Conservation (phyloP, 1,284 basidiomycete species). For the Grifola frondosa region DNA sequence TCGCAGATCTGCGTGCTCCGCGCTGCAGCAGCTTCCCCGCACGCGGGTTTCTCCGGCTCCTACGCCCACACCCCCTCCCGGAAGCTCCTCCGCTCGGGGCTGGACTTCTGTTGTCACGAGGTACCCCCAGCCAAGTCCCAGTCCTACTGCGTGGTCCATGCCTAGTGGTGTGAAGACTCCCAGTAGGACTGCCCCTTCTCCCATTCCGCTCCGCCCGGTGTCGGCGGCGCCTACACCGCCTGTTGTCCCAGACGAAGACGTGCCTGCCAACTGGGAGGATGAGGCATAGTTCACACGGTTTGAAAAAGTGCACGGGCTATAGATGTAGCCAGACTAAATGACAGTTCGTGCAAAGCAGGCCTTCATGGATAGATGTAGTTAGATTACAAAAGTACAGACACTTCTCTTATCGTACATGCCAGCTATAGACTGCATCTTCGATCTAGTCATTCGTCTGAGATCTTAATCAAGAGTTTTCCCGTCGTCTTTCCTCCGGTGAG, state of each 20-base stretch:
- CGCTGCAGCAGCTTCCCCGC: slow-evolving; percentile 20
- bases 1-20: slow-evolving; percentile 49
- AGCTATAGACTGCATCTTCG: neutral
- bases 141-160: slow-evolving; percentile 19
- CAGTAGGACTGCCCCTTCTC: slow-evolving; percentile 8
- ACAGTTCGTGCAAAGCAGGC: no score
- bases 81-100: slow-evolving; percentile 24
- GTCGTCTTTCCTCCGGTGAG: slow-evolving; percentile 74
- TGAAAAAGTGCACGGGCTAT: no score
- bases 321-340: no score
- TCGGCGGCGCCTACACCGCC: slow-evolving; percentile 3
- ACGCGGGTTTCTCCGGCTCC: slow-evolving; percentile 20
- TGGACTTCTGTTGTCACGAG: slow-evolving; percentile 40
- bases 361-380: no score
- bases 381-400: no score
- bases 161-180: slow-evolving; percentile 13
- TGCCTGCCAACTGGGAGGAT: slow-evolving; percentile 58
- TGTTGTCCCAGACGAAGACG: slow-evolving; percentile 21
- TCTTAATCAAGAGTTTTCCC: slow-evolving; percentile 81
- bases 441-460: slow-evolving; percentile 22
- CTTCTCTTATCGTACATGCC: neutral
- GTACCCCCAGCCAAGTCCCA: slow-evolving; percentile 19
- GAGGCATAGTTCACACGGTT: slow-evolving; percentile 39
- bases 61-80: slow-evolving; percentile 15
- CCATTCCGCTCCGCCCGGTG: slow-evolving; percentile 8